Percentiles rank a stretch among this genome's conserved stretches.
These are phyloP conservation scores for Macrophomina pseudophaseolina DNA, from an alignment of 2,329 filamentous ascomycete species.

Conservation along the genomic window DNA sequence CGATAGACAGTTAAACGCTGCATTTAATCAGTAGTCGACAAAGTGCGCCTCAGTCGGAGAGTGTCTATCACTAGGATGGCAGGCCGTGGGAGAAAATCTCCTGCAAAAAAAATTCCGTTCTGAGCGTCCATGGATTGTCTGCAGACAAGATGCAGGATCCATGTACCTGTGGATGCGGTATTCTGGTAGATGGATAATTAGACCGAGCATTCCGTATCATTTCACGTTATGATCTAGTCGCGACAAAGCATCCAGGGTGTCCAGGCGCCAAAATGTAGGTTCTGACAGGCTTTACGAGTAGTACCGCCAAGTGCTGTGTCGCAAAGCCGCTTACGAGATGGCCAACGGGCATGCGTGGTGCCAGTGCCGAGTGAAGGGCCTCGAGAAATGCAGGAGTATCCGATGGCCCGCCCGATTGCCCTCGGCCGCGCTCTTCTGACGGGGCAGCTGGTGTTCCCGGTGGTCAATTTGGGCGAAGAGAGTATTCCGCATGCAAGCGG, in stretches of 20 bases:
- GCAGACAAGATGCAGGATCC: too few species aligned
- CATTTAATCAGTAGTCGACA: neutral
- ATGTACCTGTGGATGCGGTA: too few species aligned
- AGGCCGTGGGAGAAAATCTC: too few species aligned
- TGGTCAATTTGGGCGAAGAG: neutral
- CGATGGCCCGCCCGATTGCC: conserved; percentile 1
- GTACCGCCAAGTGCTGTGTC: neutral
- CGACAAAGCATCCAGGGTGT: neutral
- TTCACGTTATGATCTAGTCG: neutral
- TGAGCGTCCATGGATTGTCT: too few species aligned
- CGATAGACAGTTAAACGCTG: conserved; percentile 1
- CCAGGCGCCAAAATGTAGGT: neutral
- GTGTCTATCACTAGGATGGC: too few species aligned
- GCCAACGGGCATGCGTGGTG: neutral
- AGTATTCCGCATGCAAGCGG: conserved; percentile 6
- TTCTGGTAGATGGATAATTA: too few species aligned
- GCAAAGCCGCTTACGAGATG: neutral
- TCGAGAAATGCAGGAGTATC: conserved; percentile 7
- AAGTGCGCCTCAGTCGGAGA: neutral
- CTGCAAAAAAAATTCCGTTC: too few species aligned
- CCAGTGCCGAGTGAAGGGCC: conserved; percentile 12
- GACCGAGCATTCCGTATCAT: neutral
- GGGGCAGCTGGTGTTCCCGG: conserved; percentile 3
- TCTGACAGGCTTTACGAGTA: neutral
- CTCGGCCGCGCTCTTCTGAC: conserved; percentile 1